These are phyloP conservation scores for Emmonsia crescens DNA, from an alignment of 2,329 filamentous ascomycete genomes.

Conservation along the genomic window DNA sequence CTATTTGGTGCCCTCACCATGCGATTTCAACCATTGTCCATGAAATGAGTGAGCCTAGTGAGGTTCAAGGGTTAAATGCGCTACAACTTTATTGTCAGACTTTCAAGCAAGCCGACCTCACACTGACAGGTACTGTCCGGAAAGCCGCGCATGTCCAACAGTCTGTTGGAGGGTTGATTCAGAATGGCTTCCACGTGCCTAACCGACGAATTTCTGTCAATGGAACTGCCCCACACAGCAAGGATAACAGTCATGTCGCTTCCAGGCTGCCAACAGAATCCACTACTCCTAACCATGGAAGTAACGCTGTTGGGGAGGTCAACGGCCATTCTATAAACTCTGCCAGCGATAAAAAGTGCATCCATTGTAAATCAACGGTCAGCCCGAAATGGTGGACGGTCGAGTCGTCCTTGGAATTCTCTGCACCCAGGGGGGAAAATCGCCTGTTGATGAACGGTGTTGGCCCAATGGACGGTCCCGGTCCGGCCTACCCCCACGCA, in stretches of 20 bases:
- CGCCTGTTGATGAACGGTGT: constrained; percentile 25
- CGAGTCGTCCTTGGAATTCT: constrained; percentile 36
- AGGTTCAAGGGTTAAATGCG: constrained; percentile 62
- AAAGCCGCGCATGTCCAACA: constrained; percentile 64
- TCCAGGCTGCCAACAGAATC: constrained; percentile 9
- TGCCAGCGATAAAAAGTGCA: constrained; percentile 23
- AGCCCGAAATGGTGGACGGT: constrained; percentile 52
- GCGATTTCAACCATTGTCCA: constrained; percentile 63
- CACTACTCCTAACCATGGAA: constrained; percentile 10
- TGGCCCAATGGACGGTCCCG: constrained; percentile 14
- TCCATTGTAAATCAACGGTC: constrained; percentile 29
- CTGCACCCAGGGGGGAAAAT: constrained; percentile 36
- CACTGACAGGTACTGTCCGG: constrained; percentile 80
- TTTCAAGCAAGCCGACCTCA: constrained; percentile 89
- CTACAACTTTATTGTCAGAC: constrained; percentile 78
- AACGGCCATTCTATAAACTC: constrained; percentile 18
- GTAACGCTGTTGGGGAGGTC: constrained; percentile 16
- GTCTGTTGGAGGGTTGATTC: constrained; percentile 25
- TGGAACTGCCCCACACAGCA: constrained; percentile 20
- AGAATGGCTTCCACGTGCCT: constrained; percentile 21
- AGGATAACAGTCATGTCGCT: constrained; percentile 9
- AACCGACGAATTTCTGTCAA: constrained; percentile 49
- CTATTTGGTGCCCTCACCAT: constrained; percentile 88
- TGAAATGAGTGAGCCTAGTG: constrained; percentile 63
- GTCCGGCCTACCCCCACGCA: neutral